These are phyloP conservation scores for Linderina pennispora DNA, from an alignment of 192 early-diverging fungal species.

Conservation along the genomic window DNA sequence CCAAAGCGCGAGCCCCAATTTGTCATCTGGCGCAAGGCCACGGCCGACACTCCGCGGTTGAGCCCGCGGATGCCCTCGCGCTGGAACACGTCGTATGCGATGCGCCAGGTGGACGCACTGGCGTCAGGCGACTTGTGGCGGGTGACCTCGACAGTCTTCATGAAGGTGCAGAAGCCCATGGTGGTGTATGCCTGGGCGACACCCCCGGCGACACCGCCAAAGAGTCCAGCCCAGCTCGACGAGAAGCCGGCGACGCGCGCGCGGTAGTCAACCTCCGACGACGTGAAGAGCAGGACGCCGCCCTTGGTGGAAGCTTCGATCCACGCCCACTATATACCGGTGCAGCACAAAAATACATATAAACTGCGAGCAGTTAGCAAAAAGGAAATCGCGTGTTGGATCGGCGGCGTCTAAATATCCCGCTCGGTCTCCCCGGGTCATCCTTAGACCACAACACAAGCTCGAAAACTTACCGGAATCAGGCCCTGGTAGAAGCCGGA, in stretches of 20 bases:
- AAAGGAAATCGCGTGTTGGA: no score
- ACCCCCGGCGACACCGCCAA: conserved; percentile 94
- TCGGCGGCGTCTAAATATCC: no score
- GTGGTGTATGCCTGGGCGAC: conserved; percentile 95
- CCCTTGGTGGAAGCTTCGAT: conserved; percentile 77
- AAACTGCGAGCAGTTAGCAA: no score
- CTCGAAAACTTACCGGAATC: conserved; percentile 58
- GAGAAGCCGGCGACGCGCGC: conserved; percentile 37
- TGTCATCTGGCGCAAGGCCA: conserved; percentile 93
- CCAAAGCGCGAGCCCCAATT: conserved; percentile 99
- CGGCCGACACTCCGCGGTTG: conserved; percentile 99
- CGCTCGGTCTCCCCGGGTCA: no score
- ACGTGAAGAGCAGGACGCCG: conserved; percentile 69
- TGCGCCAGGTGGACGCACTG: conserved; percentile 66
- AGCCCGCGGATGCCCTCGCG: conserved; percentile 92
- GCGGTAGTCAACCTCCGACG: conserved; percentile 66
- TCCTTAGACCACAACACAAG: no score
- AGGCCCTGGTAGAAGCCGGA: conserved; percentile 94
- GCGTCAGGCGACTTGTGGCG: conserved; percentile 78
- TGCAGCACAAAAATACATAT: no score
- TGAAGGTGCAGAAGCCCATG: conserved; percentile 99
- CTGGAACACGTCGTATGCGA: conserved; percentile 87
- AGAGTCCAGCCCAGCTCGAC: conserved; percentile 63
- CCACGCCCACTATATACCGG: conserved; percentile 55
- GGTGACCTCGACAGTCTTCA: conserved; percentile 99